A percentile compares a stretch with the other conserved stretches of the same genome.
These are phyloP conservation scores for Scenedesmus sp. DNA, from an alignment of 163 green algal genomes.

Conservation along the genomic window DNA sequence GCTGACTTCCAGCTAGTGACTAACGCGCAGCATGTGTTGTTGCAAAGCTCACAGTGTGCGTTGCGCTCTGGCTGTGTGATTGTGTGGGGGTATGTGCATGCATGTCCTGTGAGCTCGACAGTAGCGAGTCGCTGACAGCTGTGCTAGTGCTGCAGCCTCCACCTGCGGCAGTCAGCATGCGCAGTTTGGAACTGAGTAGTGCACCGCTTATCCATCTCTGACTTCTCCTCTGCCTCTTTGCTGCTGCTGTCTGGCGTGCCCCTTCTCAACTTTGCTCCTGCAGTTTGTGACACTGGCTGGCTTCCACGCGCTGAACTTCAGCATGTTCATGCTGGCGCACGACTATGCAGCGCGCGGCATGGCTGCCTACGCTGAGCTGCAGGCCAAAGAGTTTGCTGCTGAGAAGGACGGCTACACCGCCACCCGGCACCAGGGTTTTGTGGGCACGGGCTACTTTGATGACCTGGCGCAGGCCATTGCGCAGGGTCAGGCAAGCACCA, in stretches of 20 bases:
- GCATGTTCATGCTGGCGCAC: constrained; percentile 85
- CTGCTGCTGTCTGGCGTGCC: not conserved
- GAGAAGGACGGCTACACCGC: constrained; percentile 86
- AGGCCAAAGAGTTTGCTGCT: constrained; percentile 81
- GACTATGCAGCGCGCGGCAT: constrained; percentile 84
- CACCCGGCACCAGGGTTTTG: constrained; percentile 80
- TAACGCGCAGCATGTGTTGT: too few species aligned
- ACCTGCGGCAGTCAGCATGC: too few species aligned
- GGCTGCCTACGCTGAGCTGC: constrained; percentile 87
- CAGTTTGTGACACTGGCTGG: constrained; percentile 91
- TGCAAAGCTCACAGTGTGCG: too few species aligned
- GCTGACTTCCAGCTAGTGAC: too few species aligned
- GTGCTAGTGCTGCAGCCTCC: too few species aligned
- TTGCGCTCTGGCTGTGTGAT: too few species aligned
- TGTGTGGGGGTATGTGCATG: too few species aligned
- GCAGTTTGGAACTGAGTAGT: too few species aligned
- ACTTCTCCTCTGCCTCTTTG: not conserved
- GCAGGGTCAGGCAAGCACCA: constrained; percentile 73
- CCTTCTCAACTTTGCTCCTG: constrained; percentile 76
- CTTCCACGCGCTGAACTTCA: constrained; percentile 91
- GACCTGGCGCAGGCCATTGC: constrained; percentile 68
- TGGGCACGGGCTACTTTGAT: constrained; percentile 91
- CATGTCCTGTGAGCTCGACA: too few species aligned
- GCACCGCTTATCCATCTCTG: too few species aligned
- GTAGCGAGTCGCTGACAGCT: too few species aligned